Conservation (phyloP, 345 rosid species). For the Linum tenue region DNA sequence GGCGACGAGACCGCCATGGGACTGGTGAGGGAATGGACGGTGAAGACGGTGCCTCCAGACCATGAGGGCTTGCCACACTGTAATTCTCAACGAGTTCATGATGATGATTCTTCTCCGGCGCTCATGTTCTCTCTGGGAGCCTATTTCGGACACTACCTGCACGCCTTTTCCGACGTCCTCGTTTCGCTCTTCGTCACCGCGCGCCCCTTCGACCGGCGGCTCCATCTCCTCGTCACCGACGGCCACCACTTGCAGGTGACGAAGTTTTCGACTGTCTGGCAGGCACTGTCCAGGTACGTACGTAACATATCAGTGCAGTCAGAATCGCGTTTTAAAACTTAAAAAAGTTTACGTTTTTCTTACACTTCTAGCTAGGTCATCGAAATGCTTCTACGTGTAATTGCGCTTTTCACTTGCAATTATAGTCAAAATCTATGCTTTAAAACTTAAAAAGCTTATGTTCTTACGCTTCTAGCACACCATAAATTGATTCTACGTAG, state of each 20-base stretch:
- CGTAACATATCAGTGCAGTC: too few relatives aligned
- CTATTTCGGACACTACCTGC: constrained; percentile 29
- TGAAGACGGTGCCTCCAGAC: background rate
- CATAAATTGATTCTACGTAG: too few relatives aligned
- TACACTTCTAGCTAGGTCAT: too few relatives aligned
- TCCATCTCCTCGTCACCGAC: constrained; percentile 26
- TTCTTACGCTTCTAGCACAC: too few relatives aligned
- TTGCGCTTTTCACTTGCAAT: too few relatives aligned
- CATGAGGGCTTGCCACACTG: constrained; percentile 13
- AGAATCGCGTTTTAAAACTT: too few relatives aligned
- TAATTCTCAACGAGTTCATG: background rate
- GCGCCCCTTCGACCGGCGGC: constrained; percentile 14
- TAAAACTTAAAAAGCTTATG: too few relatives aligned
- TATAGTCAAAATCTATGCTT: too few relatives aligned
- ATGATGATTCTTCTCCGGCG: constrained; percentile 20
- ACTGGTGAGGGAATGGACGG: constrained; percentile 20
- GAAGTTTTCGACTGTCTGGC: constrained; percentile 16
- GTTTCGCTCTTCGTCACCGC: constrained; percentile 27
- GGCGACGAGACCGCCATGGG: constrained; percentile 19
- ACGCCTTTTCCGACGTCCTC: constrained; percentile 26
- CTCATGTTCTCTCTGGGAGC: constrained; percentile 27
- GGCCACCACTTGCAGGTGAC: constrained; percentile 18
- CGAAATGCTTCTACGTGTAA: too few relatives aligned
- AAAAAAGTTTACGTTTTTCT: too few relatives aligned
- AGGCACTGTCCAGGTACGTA: constrained; percentile 10